These are phyloP conservation scores for Candida multigemmis DNA, from an alignment of 805 yeast species.

Conservation along the genomic window DNA sequence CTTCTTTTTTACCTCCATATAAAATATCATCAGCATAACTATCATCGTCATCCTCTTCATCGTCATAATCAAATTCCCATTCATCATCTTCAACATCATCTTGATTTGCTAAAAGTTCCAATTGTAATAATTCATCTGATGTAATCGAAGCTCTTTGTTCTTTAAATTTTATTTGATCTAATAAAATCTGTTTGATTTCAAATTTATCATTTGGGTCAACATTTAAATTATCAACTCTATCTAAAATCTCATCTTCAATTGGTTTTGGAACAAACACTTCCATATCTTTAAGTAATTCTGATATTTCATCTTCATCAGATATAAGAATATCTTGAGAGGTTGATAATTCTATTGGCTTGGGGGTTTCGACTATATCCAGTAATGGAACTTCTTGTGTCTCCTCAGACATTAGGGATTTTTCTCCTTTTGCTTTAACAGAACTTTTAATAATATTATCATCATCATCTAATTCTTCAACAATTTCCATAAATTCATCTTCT, in stretches of 20 bases:
- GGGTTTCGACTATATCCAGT: background rate
- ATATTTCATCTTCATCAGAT: conserved; percentile 11
- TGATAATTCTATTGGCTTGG: background rate
- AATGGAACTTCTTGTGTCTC: background rate
- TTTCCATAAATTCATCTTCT: conserved; percentile 49
- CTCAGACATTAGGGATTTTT: background rate
- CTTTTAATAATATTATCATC: conserved; percentile 55
- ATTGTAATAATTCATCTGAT: too few species aligned
- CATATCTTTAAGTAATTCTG: conserved; percentile 26
- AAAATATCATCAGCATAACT: conserved; percentile 21
- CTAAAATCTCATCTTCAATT: conserved; percentile 8
- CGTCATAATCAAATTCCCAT: conserved; percentile 24
- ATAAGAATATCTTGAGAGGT: background rate
- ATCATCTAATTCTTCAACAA: conserved; percentile 71
- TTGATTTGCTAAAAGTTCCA: background rate
- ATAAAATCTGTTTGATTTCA: conserved; percentile 13
- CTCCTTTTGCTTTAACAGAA: conserved; percentile 4
- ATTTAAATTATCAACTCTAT: conserved; percentile 16
- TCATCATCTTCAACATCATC: conserved; percentile 16
- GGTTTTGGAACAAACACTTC: conserved; percentile 22
- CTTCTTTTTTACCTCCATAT: conserved; percentile 10
- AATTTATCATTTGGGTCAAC: conserved; percentile 19
- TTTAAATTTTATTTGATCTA: conserved; percentile 7
- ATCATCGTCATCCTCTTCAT: conserved; percentile 28
- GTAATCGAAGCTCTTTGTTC: conserved; percentile 4